phyloP scores from a whole-genome alignment of 495 filamentous ascomycete genomes.

The Extremus antarcticus region DNA sequence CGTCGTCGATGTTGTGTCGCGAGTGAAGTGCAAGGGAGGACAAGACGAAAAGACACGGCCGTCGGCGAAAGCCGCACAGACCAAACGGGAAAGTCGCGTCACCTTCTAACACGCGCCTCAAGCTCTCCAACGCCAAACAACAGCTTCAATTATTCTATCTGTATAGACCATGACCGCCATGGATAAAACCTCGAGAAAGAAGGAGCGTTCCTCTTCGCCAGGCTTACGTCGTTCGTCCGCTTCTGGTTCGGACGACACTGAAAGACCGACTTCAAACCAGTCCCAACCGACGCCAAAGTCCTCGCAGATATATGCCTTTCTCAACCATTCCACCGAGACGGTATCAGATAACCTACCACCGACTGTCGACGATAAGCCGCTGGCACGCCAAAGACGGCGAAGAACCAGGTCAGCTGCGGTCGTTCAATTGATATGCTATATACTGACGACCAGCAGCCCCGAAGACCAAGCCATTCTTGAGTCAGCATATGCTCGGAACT shows the following conservation, averaged over 20 bases:
- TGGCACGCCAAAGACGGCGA: conserved; percentile 57
- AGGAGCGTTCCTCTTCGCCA: not conserved
- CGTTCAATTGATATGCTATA: conserved; percentile 2
- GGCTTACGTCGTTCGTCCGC: not conserved
- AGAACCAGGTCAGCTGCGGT: conserved; percentile 41
- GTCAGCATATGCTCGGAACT: conserved; percentile 69
- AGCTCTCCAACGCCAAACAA: not conserved
- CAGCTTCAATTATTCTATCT: not conserved
- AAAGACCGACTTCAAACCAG: not conserved
- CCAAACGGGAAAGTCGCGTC: not conserved
- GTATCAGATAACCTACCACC: conserved; percentile 52
- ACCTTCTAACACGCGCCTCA: not conserved
- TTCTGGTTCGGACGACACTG: not conserved
- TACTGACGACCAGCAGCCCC: conserved; percentile 39
- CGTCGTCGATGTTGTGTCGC: too few relatives aligned
- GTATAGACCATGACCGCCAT: not conserved
- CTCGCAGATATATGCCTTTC: conserved; percentile 38
- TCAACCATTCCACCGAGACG: conserved; percentile 58
- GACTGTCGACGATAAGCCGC: conserved; percentile 54
- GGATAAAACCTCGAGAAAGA: not conserved
- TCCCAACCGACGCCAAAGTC: not conserved
- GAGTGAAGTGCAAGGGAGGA: too few relatives aligned
- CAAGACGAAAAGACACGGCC: too few relatives aligned
- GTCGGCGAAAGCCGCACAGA: too few relatives aligned
- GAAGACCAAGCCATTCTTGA: conserved; percentile 89